Evolutionary conservation across 2,329 filamentous ascomycete species (phyloP).

Genomic region (Ophiostoma sp.): DNA sequence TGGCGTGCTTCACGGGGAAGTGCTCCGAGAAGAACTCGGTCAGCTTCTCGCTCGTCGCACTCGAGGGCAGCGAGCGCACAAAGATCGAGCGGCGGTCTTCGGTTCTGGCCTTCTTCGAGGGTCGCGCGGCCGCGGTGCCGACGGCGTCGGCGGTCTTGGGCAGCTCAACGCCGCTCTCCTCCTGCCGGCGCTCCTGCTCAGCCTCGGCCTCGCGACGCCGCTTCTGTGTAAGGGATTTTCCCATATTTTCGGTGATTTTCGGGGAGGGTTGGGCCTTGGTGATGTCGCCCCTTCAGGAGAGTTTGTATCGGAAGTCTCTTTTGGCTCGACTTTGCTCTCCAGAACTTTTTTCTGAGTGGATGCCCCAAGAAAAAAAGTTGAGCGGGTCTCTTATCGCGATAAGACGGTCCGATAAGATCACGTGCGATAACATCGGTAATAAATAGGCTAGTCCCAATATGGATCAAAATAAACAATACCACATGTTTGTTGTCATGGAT

Average conservation of each 20-base stretch:
- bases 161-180: slow-evolving; percentile 20
- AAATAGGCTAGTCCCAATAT: slow-evolving; percentile 24
- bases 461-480: slow-evolving; percentile 25
- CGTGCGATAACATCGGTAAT: slow-evolving; percentile 11
- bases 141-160: slow-evolving; percentile 4
- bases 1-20: slow-evolving; percentile 91
- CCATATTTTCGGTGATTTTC: slow-evolving; percentile 26
- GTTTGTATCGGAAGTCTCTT: background rate
- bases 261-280: background rate
- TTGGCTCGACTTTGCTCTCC: slow-evolving; percentile 15
- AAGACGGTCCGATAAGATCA: slow-evolving; percentile 11
- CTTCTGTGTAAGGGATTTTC: slow-evolving; percentile 33
- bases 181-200: slow-evolving; percentile 29
- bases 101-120: slow-evolving; percentile 52
- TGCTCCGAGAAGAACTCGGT: slow-evolving; percentile 89
- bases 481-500: slow-evolving; percentile 21
- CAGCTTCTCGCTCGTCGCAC: slow-evolving; percentile 73
- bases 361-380: slow-evolving; percentile 20
- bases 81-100: slow-evolving; percentile 72
- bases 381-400: slow-evolving; percentile 21
- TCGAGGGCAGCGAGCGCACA: slow-evolving; percentile 75
- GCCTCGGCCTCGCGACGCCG: slow-evolving; percentile 35
- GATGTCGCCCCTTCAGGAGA: background rate
- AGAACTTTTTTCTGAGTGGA: slow-evolving; percentile 19
- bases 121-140: slow-evolving; percentile 25